Evolutionary conservation across 2,329 filamentous ascomycete species (phyloP).

Genomic region (Colletotrichum shisoi): DNA sequence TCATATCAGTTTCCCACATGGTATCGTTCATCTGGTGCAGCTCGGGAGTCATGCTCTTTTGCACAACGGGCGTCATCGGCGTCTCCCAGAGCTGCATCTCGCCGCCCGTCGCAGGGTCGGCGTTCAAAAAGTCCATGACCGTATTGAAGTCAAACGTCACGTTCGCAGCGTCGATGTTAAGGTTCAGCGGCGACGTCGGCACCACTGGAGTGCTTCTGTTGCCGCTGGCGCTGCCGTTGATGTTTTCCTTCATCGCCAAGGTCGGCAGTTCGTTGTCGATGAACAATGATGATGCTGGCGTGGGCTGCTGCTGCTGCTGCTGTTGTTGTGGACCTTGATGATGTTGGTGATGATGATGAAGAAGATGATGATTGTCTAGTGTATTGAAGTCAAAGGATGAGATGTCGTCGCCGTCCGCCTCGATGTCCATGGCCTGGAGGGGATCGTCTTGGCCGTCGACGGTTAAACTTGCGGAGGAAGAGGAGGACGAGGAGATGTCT

Average conservation of each 20-base stretch:
- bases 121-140: constrained; percentile 37
- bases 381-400: constrained; percentile 32
- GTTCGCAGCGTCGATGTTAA: constrained; percentile 37
- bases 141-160: constrained; percentile 47
- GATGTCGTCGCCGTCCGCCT: constrained; percentile 12
- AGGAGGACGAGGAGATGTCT: background rate
- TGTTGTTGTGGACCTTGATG: constrained; percentile 9
- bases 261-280: constrained; percentile 12
- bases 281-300: constrained; percentile 10
- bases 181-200: constrained; percentile 41
- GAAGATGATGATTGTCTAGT: constrained; percentile 14
- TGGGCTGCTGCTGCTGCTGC: constrained; percentile 18
- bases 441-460: constrained; percentile 13
- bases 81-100: constrained; percentile 38
- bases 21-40: constrained; percentile 5
- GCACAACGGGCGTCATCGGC: constrained; percentile 19
- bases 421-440: constrained; percentile 34
- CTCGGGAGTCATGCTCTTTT: constrained; percentile 23
- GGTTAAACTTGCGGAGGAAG: background rate
- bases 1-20: constrained; percentile 22
- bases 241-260: constrained; percentile 19
- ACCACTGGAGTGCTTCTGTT: constrained; percentile 35
- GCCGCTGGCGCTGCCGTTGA: background rate
- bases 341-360: constrained; percentile 17
- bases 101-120: constrained; percentile 26